A percentile compares a stretch with the other conserved stretches of the same genome.
Evolutionary conservation across 1,139 yeast genomes (phyloP).

Genomic region (Debaryomycetaceae sp.): DNA sequence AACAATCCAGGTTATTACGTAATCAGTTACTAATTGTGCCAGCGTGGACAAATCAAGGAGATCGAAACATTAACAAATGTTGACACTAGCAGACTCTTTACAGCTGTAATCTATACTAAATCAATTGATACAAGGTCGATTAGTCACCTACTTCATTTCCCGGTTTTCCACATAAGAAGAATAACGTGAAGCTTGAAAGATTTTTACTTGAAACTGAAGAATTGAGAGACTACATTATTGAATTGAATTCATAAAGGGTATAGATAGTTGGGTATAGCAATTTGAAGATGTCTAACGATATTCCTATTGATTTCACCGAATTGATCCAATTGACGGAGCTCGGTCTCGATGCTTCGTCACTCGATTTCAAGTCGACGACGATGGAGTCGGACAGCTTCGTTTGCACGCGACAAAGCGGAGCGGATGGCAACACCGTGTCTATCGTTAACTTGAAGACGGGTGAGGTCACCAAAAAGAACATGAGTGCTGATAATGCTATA

Average conservation of each 20-base stretch:
- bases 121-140: background rate
- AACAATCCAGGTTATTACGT: background rate
- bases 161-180: background rate
- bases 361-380: slow-evolving; percentile 92
- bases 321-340: slow-evolving; percentile 80
- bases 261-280: slow-evolving; percentile 3
- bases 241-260: background rate
- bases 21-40: slow-evolving; percentile 4
- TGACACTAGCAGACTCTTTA: background rate
- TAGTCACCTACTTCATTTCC: background rate
- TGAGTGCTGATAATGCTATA: slow-evolving; percentile 97
- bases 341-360: slow-evolving; percentile 78
- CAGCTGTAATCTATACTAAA: background rate
- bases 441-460: slow-evolving; percentile 79
- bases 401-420: slow-evolving; percentile 77
- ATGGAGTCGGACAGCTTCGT: slow-evolving; percentile 89
- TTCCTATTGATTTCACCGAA: slow-evolving; percentile 97
- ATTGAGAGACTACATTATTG: background rate
- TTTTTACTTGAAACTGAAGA: background rate
- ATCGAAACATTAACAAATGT: slow-evolving; percentile 1
- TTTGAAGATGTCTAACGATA: slow-evolving; percentile 45
- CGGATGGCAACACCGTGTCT: slow-evolving; percentile 83
- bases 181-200: background rate
- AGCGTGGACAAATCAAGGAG: slow-evolving; percentile 10
- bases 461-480: slow-evolving; percentile 77